Percentiles rank a stretch among this genome's conserved stretches.
These are phyloP conservation scores for Claviceps sp. DNA, from an alignment of 2,329 filamentous ascomycete genomes.

Conservation along the genomic window DNA sequence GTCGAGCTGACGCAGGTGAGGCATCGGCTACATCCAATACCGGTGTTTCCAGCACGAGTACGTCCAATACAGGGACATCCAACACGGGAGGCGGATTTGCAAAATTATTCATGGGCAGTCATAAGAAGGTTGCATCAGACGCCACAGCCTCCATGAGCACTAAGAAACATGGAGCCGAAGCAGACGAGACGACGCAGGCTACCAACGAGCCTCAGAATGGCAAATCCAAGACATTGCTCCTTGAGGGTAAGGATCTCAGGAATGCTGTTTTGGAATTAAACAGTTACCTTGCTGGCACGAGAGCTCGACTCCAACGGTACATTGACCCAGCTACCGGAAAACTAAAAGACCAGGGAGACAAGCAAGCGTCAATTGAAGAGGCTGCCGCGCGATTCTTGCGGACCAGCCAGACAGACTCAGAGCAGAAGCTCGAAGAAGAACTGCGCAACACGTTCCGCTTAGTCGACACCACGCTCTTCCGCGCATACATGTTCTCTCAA, in stretches of 20 bases:
- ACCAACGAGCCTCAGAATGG: constrained; percentile 25
- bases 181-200: constrained; percentile 39
- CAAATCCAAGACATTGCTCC: constrained; percentile 31
- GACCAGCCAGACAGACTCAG: constrained; percentile 30
- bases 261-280: constrained; percentile 72
- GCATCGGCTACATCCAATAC: constrained; percentile 24
- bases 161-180: constrained; percentile 37
- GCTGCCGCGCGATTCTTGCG: constrained; percentile 43
- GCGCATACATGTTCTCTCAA: constrained; percentile 85
- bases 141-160: constrained; percentile 52
- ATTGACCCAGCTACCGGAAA: constrained; percentile 50
- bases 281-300: constrained; percentile 77
- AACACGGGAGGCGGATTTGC: constrained; percentile 34
- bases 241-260: constrained; percentile 73
- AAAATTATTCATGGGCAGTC: constrained; percentile 36
- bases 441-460: constrained; percentile 66
- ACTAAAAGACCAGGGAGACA: constrained; percentile 36
- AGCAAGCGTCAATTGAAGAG: constrained; percentile 32
- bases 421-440: constrained; percentile 53
- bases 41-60: constrained; percentile 7
- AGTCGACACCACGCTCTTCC: constrained; percentile 88
- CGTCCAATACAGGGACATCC: too few species aligned
- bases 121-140: constrained; percentile 34
- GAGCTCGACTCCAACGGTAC: constrained; percentile 49
- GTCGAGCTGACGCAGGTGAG: constrained; percentile 11